These are phyloP conservation scores for Cryptococcus maquisensis DNA, from an alignment of 1,284 basidiomycete genomes.

Conservation along the genomic window DNA sequence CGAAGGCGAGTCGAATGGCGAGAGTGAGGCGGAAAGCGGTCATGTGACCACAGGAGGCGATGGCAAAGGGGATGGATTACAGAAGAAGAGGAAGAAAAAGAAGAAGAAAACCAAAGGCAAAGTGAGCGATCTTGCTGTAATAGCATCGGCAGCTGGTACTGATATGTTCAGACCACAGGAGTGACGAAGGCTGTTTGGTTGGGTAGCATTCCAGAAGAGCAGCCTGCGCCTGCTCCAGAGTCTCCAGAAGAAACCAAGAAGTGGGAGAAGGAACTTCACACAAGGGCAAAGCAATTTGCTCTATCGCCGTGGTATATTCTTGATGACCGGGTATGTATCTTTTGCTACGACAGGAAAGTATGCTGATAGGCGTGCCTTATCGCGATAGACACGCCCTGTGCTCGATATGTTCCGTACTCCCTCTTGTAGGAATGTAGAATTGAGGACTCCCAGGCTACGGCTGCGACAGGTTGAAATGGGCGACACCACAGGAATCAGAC, in stretches of 20 bases:
- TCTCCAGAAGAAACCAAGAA: constrained; percentile 13
- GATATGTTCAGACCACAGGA: neutral
- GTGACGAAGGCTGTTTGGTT: constrained; percentile 1
- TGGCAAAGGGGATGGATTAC: neutral
- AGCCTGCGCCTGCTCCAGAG: constrained; percentile 12
- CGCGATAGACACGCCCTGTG: constrained; percentile 2
- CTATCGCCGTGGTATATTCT: constrained; percentile 24
- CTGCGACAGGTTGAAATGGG: constrained; percentile 32
- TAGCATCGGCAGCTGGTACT: neutral
- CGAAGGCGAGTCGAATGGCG: neutral
- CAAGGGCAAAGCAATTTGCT: constrained; percentile 9
- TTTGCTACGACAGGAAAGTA: neutral
- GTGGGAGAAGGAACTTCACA: constrained; percentile 25
- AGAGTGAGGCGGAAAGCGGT: neutral
- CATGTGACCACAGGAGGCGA: neutral
- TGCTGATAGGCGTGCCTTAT: neutral
- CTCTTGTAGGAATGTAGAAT: constrained; percentile 23
- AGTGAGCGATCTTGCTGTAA: constrained; percentile 3
- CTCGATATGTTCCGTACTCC: constrained; percentile 31
- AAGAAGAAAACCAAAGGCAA: constrained; percentile 14
- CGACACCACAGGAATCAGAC: constrained; percentile 33
- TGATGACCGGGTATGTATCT: constrained; percentile 20
- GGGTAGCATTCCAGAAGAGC: constrained; percentile 23
- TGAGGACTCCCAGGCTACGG: constrained; percentile 30
- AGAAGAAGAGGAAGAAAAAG: constrained; percentile 25